Percentiles rank a stretch among this genome's conserved stretches.
phyloP scores from a whole-genome alignment of 495 filamentous ascomycete genomes.

The Neurospora sp. region DNA sequence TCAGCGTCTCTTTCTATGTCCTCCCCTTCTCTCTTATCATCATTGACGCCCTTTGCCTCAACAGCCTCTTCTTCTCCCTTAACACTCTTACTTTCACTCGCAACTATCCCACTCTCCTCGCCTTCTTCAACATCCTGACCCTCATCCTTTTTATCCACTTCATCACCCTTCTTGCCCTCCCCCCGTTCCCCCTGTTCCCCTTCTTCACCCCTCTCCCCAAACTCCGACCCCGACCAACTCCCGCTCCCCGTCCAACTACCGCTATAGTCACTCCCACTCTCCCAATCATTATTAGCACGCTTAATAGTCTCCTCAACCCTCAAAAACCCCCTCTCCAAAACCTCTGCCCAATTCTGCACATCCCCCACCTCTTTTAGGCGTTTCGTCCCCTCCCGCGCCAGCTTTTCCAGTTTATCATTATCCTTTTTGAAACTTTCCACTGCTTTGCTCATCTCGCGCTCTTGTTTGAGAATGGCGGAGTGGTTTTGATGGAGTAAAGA shows the following conservation, averaged over 20 bases:
- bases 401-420: conserved; percentile 56
- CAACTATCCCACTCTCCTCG: neutral
- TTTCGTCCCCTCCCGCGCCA: conserved; percentile 57
- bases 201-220: too few species aligned
- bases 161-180: too few species aligned
- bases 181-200: too few species aligned
- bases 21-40: neutral
- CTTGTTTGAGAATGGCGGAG: conserved; percentile 57
- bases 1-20: conserved; percentile 1
- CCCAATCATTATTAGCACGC: too few species aligned
- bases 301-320: conserved; percentile 64
- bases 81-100: neutral
- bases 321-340: conserved; percentile 83
- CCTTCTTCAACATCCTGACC: neutral
- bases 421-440: conserved; percentile 60
- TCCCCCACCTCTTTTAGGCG: conserved; percentile 89
- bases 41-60: neutral
- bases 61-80: neutral
- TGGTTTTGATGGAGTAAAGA: conserved; percentile 67
- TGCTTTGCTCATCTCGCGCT: conserved; percentile 54
- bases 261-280: too few species aligned
- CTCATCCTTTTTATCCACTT: too few species aligned
- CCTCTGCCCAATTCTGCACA: conserved; percentile 96
- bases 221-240: too few species aligned
- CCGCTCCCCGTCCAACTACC: too few species aligned